Evolutionary conservation across 352 stramenopile species (phyloP).

Genomic region (Phytophthora chlamydospora): DNA sequence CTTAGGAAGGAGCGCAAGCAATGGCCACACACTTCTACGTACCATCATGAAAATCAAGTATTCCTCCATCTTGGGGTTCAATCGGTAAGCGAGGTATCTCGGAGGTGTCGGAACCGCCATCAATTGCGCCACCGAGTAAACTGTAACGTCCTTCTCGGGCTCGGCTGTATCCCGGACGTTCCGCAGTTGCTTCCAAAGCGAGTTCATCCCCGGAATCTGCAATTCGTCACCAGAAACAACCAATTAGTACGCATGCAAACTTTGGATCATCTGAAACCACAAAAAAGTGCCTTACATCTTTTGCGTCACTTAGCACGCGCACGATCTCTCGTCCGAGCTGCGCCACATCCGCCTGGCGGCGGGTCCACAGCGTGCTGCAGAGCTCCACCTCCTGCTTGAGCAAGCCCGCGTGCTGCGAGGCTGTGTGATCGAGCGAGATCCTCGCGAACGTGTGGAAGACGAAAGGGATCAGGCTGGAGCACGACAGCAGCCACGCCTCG

Average conservation of each 20-base stretch:
- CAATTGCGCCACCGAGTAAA: constrained; percentile 73
- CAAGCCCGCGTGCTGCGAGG: constrained; percentile 53
- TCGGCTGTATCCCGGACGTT: constrained; percentile 57
- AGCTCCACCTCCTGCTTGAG: constrained; percentile 83
- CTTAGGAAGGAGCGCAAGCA: neutral
- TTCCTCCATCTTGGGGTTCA: constrained; percentile 89
- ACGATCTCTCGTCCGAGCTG: constrained; percentile 80
- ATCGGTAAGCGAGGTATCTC: constrained; percentile 78
- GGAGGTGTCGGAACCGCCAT: constrained; percentile 76
- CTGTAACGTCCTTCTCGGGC: constrained; percentile 52
- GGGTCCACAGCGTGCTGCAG: constrained; percentile 78
- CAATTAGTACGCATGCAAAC: neutral
- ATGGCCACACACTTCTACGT: constrained; percentile 8
- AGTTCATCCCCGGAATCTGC: constrained; percentile 80
- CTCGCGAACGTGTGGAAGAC: constrained; percentile 83
- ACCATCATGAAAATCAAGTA: constrained; percentile 89
- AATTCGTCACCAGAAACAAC: constrained; percentile 10
- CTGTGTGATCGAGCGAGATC: constrained; percentile 72
- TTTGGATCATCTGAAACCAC: too few relatives aligned
- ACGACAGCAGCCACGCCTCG: constrained; percentile 75
- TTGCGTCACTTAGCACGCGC: constrained; percentile 78
- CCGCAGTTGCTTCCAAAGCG: constrained; percentile 82
- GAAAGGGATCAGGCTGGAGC: constrained; percentile 77
- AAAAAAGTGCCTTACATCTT: constrained; percentile 57
- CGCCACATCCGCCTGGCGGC: constrained; percentile 66